A percentile compares a stretch with the other conserved stretches of the same genome.
Conservation (phyloP, 495 filamentous ascomycete species). For the Podospora pseudocomata region DNA sequence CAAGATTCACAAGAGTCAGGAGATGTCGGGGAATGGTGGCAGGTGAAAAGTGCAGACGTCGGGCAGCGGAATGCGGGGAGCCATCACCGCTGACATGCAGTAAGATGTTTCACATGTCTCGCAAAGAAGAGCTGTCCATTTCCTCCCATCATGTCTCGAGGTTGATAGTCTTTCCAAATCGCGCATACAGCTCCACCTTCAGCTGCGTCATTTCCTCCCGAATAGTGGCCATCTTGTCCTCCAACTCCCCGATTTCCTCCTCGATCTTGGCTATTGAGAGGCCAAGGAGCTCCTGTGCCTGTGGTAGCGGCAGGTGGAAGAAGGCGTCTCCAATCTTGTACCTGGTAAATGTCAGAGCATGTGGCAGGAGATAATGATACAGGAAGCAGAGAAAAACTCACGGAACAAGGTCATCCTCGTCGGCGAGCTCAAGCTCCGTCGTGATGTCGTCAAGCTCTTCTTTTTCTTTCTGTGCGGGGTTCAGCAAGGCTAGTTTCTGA, state of each 20-base stretch:
- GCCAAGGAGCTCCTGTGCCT: slow-evolving; percentile 80
- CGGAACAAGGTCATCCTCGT: slow-evolving; percentile 92
- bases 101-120: slow-evolving; percentile 2
- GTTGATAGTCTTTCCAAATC: slow-evolving; percentile 94
- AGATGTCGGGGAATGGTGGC: not conserved
- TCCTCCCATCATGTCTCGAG: slow-evolving; percentile 66
- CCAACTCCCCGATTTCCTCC: slow-evolving; percentile 66
- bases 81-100: slow-evolving; percentile 6
- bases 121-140: not conserved
- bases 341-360: slow-evolving; percentile 41
- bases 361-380: not conserved
- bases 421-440: slow-evolving; percentile 86
- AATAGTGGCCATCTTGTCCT: slow-evolving; percentile 67
- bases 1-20: slow-evolving; percentile 2
- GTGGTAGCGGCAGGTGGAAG: slow-evolving; percentile 73
- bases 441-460: slow-evolving; percentile 93
- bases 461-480: slow-evolving; percentile 78
- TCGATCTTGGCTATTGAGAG: slow-evolving; percentile 68
- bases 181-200: slow-evolving; percentile 87
- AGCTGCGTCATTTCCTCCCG: slow-evolving; percentile 83
- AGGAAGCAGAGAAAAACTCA: slow-evolving; percentile 38
- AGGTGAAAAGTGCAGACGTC: slow-evolving; percentile 4
- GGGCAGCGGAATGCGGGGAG: not conserved
- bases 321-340: slow-evolving; percentile 98
- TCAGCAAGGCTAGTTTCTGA: slow-evolving; percentile 21